Percentiles rank a stretch among this genome's conserved stretches.
Evolutionary conservation across 1,284 basidiomycete genomes (phyloP).

Genomic region (Rhodofomes roseus): DNA sequence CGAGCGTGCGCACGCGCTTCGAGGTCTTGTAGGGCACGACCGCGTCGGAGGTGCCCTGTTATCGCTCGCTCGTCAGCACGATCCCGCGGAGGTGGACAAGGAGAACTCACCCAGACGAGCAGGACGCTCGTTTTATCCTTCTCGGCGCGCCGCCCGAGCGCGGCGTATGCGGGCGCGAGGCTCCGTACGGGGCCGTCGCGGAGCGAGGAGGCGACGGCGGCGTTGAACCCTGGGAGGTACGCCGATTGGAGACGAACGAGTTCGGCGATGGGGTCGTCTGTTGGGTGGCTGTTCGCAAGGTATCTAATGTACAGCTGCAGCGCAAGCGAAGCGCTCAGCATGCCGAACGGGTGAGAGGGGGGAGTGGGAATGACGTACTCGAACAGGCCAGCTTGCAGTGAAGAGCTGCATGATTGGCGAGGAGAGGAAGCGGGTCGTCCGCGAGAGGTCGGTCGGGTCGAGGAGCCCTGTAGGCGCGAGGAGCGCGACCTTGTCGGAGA

Average conservation of each 20-base stretch:
- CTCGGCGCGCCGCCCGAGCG: conserved; percentile 33
- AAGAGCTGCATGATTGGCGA: conserved; percentile 62
- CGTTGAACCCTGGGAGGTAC: conserved; percentile 66
- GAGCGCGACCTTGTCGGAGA: conserved; percentile 58
- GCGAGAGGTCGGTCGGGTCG: conserved; percentile 61
- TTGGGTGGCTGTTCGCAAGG: conserved; percentile 31
- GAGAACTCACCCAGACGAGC: conserved; percentile 54
- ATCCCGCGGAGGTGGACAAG: background rate
- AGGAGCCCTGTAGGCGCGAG: conserved; percentile 67
- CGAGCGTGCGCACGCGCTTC: conserved; percentile 44
- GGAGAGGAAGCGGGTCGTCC: conserved; percentile 70
- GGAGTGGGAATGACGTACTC: conserved; percentile 35
- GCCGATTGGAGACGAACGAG: conserved; percentile 72
- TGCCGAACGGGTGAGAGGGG: background rate
- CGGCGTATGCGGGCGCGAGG: conserved; percentile 46
- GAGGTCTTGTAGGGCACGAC: conserved; percentile 64
- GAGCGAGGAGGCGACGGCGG: conserved; percentile 68
- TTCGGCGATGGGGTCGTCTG: conserved; percentile 38
- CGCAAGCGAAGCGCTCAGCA: background rate
- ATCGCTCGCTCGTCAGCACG: background rate
- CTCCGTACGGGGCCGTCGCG: conserved; percentile 71
- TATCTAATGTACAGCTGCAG: conserved; percentile 48
- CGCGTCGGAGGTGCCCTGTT: conserved; percentile 62
- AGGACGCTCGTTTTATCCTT: conserved; percentile 44
- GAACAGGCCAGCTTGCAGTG: conserved; percentile 55